phyloP scores from a whole-genome alignment of 495 filamentous ascomycete species.

The Penicillium macrosclerotiorum region DNA sequence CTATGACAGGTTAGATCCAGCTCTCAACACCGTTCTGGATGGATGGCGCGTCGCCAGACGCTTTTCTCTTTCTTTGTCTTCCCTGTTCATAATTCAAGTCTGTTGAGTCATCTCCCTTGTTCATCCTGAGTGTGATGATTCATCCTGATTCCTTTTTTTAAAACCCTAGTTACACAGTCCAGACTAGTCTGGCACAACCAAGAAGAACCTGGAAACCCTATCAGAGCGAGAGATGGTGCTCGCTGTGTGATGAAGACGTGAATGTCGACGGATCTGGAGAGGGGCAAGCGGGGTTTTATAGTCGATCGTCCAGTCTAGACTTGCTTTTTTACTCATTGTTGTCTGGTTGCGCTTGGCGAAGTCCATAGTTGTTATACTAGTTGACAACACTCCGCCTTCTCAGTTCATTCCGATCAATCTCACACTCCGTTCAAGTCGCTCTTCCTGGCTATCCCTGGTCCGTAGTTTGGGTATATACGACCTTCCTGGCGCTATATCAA shows the following conservation, averaged over 20 bases:
- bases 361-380: too few species aligned
- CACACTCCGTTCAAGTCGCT: too few species aligned
- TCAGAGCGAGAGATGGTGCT: constrained; percentile 9
- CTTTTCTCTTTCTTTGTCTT: neutral
- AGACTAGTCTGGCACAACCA: constrained; percentile 3
- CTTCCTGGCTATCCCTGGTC: too few species aligned
- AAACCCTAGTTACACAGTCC: constrained; percentile 26
- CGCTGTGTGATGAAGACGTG: constrained; percentile 17
- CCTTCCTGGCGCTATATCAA: too few species aligned
- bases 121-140: neutral
- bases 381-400: too few species aligned
- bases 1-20: too few species aligned
- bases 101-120: neutral
- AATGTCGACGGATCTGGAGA: constrained; percentile 2
- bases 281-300: constrained; percentile 4
- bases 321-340: too few species aligned
- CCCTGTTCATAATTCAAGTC: neutral
- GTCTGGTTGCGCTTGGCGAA: too few species aligned
- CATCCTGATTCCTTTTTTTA: constrained; percentile 2
- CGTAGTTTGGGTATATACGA: too few species aligned
- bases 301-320: neutral
- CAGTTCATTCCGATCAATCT: too few species aligned
- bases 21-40: too few species aligned
- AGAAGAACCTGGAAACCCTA: constrained; percentile 7
- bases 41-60: too few species aligned